phyloP scores from a whole-genome alignment of 192 early-diverging fungal species.

The Diversispora eburnea region DNA sequence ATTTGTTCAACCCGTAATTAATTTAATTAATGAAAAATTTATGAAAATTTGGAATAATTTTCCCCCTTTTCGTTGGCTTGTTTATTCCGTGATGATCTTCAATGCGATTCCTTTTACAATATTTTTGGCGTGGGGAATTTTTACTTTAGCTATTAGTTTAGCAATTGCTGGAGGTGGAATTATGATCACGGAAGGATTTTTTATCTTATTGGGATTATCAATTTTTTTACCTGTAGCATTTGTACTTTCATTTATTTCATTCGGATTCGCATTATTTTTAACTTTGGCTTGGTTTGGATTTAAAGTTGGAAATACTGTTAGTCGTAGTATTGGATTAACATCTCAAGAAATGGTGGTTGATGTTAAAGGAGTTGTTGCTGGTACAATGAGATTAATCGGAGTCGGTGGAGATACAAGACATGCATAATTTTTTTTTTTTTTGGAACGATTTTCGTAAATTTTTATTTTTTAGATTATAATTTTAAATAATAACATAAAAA shows the following conservation, averaged over 20 bases:
- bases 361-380: no score
- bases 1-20: background rate
- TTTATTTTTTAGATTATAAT: no score
- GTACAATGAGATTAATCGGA: no score
- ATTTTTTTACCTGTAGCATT: slow-evolving; percentile 7
- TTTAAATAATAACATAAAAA: no score
- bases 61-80: background rate
- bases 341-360: no score
- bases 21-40: background rate
- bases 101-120: background rate
- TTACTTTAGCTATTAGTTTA: background rate
- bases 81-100: background rate
- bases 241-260: background rate
- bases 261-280: background rate
- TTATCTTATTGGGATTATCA: background rate
- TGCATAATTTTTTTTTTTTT: no score
- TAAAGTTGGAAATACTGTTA: background rate
- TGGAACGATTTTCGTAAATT: no score
- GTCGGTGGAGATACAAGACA: no score
- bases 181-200: background rate
- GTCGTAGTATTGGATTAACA: no score
- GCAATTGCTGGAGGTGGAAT: slow-evolving; percentile 13
- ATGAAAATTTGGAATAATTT: slow-evolving; percentile 1
- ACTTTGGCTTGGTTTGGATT: slow-evolving; percentile 6
- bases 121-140: slow-evolving; percentile 2